Conservation (phyloP, 768 basidiomycete species). For the Cytidiella melzeri region DNA sequence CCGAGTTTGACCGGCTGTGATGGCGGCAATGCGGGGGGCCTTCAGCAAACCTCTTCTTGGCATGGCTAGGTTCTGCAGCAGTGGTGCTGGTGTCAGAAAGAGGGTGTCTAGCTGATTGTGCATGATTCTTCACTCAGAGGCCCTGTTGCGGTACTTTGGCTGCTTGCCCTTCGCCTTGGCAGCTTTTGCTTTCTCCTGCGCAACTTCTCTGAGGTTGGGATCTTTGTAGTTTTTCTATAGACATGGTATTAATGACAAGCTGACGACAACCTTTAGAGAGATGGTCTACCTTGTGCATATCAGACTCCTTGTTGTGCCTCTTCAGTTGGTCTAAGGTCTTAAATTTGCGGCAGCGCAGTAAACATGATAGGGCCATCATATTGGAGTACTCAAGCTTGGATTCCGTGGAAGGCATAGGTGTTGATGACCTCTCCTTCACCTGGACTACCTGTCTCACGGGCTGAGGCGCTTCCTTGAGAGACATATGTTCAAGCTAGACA, state of each 20-base stretch:
- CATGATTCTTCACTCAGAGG: conserved; percentile 82
- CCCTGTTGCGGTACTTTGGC: conserved; percentile 93
- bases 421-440: conserved; percentile 25
- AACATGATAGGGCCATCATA: conserved; percentile 63
- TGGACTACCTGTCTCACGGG: background rate
- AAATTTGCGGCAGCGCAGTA: conserved; percentile 92
- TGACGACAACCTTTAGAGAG: background rate
- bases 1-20: conserved; percentile 63
- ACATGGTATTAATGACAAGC: background rate
- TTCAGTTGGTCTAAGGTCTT: conserved; percentile 79
- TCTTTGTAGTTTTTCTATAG: conserved; percentile 84
- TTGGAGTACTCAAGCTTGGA: conserved; percentile 83
- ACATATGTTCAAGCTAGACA: conserved; percentile 5
- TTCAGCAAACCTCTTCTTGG: conserved; percentile 44
- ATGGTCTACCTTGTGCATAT: conserved; percentile 82
- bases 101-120: conserved; percentile 90
- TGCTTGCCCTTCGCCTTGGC: conserved; percentile 36
- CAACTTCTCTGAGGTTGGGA: conserved; percentile 60
- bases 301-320: conserved; percentile 90
- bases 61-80: conserved; percentile 30
- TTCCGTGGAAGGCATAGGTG: conserved; percentile 37
- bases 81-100: conserved; percentile 33
- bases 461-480: conserved; percentile 3
- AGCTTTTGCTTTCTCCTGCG: conserved; percentile 56
- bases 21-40: conserved; percentile 59